phyloP scores from a whole-genome alignment of 345 rosid genomes.

The Corchorus olitorius region DNA sequence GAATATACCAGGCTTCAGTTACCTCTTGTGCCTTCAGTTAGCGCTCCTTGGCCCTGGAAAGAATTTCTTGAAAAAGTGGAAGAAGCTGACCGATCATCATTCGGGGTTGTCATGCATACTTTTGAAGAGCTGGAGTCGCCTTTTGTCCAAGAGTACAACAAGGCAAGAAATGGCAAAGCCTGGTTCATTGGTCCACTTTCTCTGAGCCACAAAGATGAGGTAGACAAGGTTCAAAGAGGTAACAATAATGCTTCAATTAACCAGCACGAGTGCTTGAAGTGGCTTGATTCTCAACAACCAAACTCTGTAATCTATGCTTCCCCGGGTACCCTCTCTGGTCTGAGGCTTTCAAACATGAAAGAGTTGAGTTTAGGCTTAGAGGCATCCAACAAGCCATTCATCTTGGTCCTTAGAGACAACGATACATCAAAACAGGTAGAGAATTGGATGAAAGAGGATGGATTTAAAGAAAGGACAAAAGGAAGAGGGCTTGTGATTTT shows the following conservation, averaged over 20 bases:
- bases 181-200: slow-evolving; percentile 60
- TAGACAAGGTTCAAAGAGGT: slow-evolving; percentile 46
- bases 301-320: slow-evolving; percentile 50
- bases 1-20: slow-evolving; percentile 35
- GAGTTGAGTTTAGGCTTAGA: slow-evolving; percentile 54
- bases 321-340: slow-evolving; percentile 42
- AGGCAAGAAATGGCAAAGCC: slow-evolving; percentile 27
- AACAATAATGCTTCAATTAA: slow-evolving; percentile 23
- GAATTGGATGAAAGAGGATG: slow-evolving; percentile 25
- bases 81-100: slow-evolving; percentile 21
- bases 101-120: slow-evolving; percentile 37
- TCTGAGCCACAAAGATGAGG: slow-evolving; percentile 27
- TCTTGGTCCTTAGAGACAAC: slow-evolving; percentile 31
- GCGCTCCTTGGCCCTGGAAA: background rate
- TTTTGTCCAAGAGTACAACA: slow-evolving; percentile 27
- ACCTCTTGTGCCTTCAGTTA: slow-evolving; percentile 22
- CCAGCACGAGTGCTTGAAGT: slow-evolving; percentile 29
- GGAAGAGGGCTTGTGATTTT: slow-evolving; percentile 49
- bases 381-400: slow-evolving; percentile 39
- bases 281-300: slow-evolving; percentile 41
- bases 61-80: background rate
- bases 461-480: slow-evolving; percentile 42
- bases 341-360: slow-evolving; percentile 33
- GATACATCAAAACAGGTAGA: background rate
- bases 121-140: slow-evolving; percentile 45